These are phyloP conservation scores for Kalmanozyma brasiliensis DNA, from an alignment of 1,284 basidiomycete species.

Conservation along the genomic window DNA sequence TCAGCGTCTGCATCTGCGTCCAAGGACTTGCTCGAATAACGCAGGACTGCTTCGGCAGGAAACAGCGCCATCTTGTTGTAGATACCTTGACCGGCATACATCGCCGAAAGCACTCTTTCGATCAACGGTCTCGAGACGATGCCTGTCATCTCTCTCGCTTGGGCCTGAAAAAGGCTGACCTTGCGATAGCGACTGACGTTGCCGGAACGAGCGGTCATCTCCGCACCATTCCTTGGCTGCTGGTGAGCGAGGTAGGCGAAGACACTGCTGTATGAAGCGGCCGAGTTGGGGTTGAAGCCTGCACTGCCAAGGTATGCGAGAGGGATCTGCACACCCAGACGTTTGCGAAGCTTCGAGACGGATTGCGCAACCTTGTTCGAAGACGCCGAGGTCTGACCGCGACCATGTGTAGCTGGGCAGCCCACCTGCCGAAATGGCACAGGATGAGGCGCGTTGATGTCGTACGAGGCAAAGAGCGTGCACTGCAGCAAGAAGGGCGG, in stretches of 20 bases:
- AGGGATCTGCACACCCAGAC: constrained; percentile 42
- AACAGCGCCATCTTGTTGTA: constrained; percentile 23
- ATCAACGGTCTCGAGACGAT: constrained; percentile 39
- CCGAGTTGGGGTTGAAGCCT: constrained; percentile 7
- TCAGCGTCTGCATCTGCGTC: background rate
- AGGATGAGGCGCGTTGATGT: constrained; percentile 15
- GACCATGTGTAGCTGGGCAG: constrained; percentile 30
- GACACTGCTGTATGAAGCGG: background rate
- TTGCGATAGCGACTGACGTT: constrained; percentile 17
- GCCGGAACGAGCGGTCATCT: constrained; percentile 23
- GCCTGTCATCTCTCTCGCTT: constrained; percentile 36
- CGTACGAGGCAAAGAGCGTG: constrained; percentile 42
- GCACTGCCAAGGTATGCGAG: constrained; percentile 26
- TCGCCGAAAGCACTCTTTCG: constrained; percentile 26
- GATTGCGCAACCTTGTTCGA: constrained; percentile 20
- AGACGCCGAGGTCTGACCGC: constrained; percentile 17
- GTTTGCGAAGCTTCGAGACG: constrained; percentile 27
- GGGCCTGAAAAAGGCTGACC: constrained; percentile 36
- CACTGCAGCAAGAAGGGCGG: constrained; percentile 39
- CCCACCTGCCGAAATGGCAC: constrained; percentile 24
- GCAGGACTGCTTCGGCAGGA: constrained; percentile 35
- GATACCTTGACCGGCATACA: constrained; percentile 27
- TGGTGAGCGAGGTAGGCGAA: constrained; percentile 27
- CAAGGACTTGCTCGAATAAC: constrained; percentile 11
- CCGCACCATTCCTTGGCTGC: constrained; percentile 23